Evolutionary conservation across 306 rosid species (phyloP), one percentile per base, ranked within the genome.

Genomic region (Sicyos edulis): DNA sequence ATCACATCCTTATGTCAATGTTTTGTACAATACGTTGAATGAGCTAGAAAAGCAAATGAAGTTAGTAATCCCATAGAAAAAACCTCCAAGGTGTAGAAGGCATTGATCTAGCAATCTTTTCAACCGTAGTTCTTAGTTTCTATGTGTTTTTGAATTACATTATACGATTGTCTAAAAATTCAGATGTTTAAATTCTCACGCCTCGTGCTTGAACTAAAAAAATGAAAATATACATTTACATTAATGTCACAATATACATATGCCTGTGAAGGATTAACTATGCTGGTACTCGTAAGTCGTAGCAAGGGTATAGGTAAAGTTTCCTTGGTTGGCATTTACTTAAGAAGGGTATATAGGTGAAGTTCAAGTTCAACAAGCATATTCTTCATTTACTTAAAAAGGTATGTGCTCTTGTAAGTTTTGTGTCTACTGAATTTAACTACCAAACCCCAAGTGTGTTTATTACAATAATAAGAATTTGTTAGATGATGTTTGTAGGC

Each of bases 1-100:
- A 40, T 75, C 83, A 19, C 85, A 82, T 80, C 83, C 87, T 75
- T 80, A 67, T 61, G 74, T 74, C 54, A 81, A 84, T 44, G 61
- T 15, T 61, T 83, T 88, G 53, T 54, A 69, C 44, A 16, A 44
- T 58, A 76, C 78, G 19, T 76, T 88, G 80, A 75, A 68, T 50
- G 80, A 80, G 80, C 78, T 88, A 77, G 74, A 76, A 77, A 83
- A 82, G 67, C 84, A 82, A 70, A 80, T 83, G 82, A 83, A 82
- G 82, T 60, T 72, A 22, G 53, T 80, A 26, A 66, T 73, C 78
- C 64, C 68, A 29, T 78, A 37, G 53, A 22, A 19, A 22, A 22
- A 42, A 20, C 54, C 11, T 65, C 37, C 54, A 65, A 65, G 53
- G 71, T 65, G 1, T 37, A 42, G n/a, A 12, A 22, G 11, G 63